Percentiles rank a stretch among this genome's conserved stretches.
These are phyloP conservation scores for Geranomyces michiganensis DNA, from an alignment of 192 early-diverging fungal genomes.

Conservation along the genomic window DNA sequence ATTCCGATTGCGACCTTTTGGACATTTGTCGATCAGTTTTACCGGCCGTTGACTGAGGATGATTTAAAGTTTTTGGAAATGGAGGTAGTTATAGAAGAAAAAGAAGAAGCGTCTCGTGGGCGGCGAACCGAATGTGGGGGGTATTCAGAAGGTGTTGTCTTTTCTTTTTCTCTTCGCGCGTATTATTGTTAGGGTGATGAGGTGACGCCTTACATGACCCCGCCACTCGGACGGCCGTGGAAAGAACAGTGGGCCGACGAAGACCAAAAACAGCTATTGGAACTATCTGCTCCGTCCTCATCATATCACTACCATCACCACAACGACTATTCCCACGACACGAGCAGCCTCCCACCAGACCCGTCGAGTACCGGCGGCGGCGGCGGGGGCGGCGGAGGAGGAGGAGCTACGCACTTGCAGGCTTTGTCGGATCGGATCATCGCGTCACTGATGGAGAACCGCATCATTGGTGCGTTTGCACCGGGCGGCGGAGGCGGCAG, in stretches of 20 bases:
- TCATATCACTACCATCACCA: slow-evolving; percentile 3
- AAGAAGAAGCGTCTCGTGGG: too few relatives aligned
- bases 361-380: slow-evolving; percentile 40
- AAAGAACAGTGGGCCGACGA: slow-evolving; percentile 62
- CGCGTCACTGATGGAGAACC: slow-evolving; percentile 68
- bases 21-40: slow-evolving; percentile 82
- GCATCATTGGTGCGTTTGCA: slow-evolving; percentile 35
- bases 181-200: slow-evolving; percentile 57
- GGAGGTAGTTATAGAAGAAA: slow-evolving; percentile 44
- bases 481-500: slow-evolving; percentile 35
- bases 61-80: slow-evolving; percentile 74
- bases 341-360: too few relatives aligned
- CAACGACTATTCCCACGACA: not conserved
- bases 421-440: slow-evolving; percentile 78
- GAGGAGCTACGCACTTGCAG: slow-evolving; percentile 63
- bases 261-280: slow-evolving; percentile 34
- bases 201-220: slow-evolving; percentile 73
- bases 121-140: too few relatives aligned
- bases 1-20: slow-evolving; percentile 85
- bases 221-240: slow-evolving; percentile 81
- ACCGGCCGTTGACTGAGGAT: slow-evolving; percentile 75
- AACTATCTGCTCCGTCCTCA: not conserved
- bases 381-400: not conserved
- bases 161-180: not conserved
- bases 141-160: too few relatives aligned